Base-by-base conservation (phyloP, 805 yeast genomes). In the Sungouiella thailandica region DNA sequence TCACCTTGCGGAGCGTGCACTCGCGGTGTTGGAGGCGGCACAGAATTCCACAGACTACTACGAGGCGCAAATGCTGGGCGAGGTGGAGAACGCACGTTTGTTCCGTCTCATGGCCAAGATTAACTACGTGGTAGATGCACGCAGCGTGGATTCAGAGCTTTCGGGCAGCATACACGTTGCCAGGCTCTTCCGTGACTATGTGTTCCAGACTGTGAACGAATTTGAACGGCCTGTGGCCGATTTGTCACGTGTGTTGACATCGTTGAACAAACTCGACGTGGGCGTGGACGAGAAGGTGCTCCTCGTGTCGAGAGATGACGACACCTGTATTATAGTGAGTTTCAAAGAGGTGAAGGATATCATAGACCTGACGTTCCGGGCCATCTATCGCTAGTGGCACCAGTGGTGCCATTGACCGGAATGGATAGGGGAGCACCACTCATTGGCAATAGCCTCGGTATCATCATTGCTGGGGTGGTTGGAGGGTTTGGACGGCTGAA, bases 241-340 rank as follows among this genome's bases (percentile, higher is more conserved):
- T 57, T 65, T 93, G 47, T 80, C 88, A 1, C 87, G 87, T 55
- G 89, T 88, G 5, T 62, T 93, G 40, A 67, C 76, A 31, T 76
- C 83, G 48, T 64, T 93, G 50, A 90, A 90, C 60, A 93, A 90
- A 58, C 65, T 93, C 44, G 98, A 93, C 53, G 94, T 90, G 5
- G 97, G 97, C 1, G 72, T 82, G 22, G 88, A 85, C 32, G 98
- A 93, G 58, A 78, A 76, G 45, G 60, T 93, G 11, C 63, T 89
- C 54, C 69, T 93, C 33, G 86, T 87, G 1, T 80, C 93, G 22
- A 74, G 82, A 8, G 96, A 89, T 55, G 95, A 87, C 53, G 80
- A 79, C 64, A 81, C 77, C 28, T 88, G 97, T 55, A 64, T 93
- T 40, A 80, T 93, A 25, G 82, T 86, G 35, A 78, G 89, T 47